Conservation (phyloP, 2,329 filamentous ascomycete genomes). For the Phyllosticta citribraziliensis region DNA sequence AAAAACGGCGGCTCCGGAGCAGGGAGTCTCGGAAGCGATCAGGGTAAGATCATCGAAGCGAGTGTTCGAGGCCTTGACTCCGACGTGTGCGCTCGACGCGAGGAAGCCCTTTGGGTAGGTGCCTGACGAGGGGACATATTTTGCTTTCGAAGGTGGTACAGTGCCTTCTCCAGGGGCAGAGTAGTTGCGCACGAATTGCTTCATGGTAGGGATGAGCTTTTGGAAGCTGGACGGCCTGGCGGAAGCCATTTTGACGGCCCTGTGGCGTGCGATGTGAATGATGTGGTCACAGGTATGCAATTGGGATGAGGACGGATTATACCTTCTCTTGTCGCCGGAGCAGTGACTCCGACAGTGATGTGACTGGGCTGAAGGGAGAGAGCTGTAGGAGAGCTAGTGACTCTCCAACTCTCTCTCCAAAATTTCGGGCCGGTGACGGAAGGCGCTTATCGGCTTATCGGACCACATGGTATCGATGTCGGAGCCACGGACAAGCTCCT, state of each 20-base stretch:
- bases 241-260: constrained; percentile 9
- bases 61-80: constrained; percentile 88
- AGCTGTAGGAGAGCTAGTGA: background rate
- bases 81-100: constrained; percentile 78
- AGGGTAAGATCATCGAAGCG: constrained; percentile 85
- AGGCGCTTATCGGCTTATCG: constrained; percentile 6
- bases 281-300: background rate
- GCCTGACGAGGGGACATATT: constrained; percentile 77
- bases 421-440: background rate
- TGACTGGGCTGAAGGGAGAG: background rate
- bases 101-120: constrained; percentile 86
- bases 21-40: constrained; percentile 76
- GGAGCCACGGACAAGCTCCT: background rate
- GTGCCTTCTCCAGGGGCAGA: constrained; percentile 48
- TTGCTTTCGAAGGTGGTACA: constrained; percentile 72
- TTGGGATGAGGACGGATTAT: background rate
- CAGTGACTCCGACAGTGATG: constrained; percentile 1
- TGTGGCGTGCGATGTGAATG: background rate
- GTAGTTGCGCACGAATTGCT: constrained; percentile 41
- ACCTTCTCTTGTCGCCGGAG: constrained; percentile 4
- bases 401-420: background rate
- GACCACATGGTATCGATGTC: constrained; percentile 4
- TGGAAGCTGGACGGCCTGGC: constrained; percentile 5
- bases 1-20: constrained; percentile 83
- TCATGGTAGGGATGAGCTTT: constrained; percentile 19